Evolutionary conservation across 768 basidiomycete species (phyloP), one percentile per base, ranked within the genome.

Genomic region (Kwoniella bestiolae): DNA sequence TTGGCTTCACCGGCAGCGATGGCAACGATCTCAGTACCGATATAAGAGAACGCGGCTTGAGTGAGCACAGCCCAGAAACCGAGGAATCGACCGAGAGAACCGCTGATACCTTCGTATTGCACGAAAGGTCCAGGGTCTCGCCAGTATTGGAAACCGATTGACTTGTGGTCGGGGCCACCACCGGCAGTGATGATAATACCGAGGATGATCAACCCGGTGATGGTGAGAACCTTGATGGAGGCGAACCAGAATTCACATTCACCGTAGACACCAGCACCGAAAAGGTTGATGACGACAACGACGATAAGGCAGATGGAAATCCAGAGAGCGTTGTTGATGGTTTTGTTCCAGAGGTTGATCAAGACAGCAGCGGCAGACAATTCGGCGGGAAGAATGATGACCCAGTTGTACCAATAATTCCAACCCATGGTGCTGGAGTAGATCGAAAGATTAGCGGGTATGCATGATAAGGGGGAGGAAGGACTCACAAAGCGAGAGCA

Each of bases 1-100:
- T 90, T 92, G 0, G 91, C 89, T 79, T 84, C 83, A 9, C 82
- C 84, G 59, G 83, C 83, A n/a, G 82, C 81, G 67, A 80, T 79
- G 7, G 82, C 84, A 45, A 95, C 92, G 75, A 95, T 93, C 80
- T 97, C 94, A 5, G 92, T 94, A 16, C 94, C 94, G 65, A 94
- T 92, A 58, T 67, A 74, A 11, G 91, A 92, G 84, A 94, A 96
- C 14, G 91, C 92, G 3, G 94, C 94, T 70, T 94, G 90, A 6
- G 88, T 87, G 82, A 95, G 76, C 65, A 87, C 88, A 2, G 86
- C 83, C 63, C 86, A 82, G 78, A 89, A 88, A 7, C 87, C 88
- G 21, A 88, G 80, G 85, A 97, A 96, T 26, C 84, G 86, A 8
- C 93, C 94, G 70, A 86, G 86, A 2, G 85, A 66, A 3, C 94